Base-by-base conservation (phyloP, 768 basidiomycete genomes). In the Phylloporus arenicola region DNA sequence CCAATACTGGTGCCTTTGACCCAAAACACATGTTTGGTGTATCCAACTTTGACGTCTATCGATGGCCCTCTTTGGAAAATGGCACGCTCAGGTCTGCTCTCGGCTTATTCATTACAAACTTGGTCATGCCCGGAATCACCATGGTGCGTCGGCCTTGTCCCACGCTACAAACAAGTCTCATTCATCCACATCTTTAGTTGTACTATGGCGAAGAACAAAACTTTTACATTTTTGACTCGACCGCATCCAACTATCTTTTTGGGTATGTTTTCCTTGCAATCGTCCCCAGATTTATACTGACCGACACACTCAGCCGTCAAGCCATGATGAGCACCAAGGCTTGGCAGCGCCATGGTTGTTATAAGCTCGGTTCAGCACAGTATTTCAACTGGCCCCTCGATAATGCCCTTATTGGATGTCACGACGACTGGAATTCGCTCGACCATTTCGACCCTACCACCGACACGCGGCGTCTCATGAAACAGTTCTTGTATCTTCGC, bases 301-400 rank as follows among this genome's bases (percentile, higher is more conserved):
- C 43, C n/a, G 8, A 33, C 37, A 33, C 34, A 34, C 53, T 39
- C 57, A 91, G 92, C 38, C 93, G 93, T 73, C 93, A 96, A 71
- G 81, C 92, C 14, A 96, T 96, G 93, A 77, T 84, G 45, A 76
- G 79, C 52, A 88, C 76, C 65, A 80, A 72, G 44, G 92, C 92
- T 4, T 96, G 93, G 93, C 86, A 92, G 63, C 81, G 87, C 30
- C 93, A 96, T 63, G 92, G 92, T 6, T 96, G 93, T 68, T 96
- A 96, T 66, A 76, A 75, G 40, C 81, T 95, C 30, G 93, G 93
- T 11, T 95, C 93, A 8, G 76, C 80, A 53, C 93, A 95, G 63
- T 96, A 93, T 71, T 96, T 87, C 77, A 92, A 95, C 69, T 88
- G 94, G 81, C 87, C 88, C 2, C 75, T 94, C 57, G 85, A 87